Conservation (phyloP, 2,329 filamentous ascomycete genomes). For the Pseudogymnoascus sp. region DNA sequence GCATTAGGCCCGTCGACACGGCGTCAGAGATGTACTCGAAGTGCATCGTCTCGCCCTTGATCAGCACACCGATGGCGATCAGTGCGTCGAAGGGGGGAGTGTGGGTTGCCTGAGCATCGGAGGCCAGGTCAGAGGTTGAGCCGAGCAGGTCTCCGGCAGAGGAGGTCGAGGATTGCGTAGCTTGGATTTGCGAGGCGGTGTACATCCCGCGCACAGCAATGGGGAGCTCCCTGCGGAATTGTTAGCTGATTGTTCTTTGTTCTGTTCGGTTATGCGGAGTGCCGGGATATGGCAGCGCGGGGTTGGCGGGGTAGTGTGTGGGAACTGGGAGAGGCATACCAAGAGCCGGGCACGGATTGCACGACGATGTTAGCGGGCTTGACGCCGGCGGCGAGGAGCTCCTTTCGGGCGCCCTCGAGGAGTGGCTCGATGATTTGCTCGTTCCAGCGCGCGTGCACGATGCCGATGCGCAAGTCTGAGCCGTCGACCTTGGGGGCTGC, state of each 20-base stretch:
- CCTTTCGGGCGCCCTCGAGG: conserved; percentile 69
- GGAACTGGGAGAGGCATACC: conserved; percentile 32
- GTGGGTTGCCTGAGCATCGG: conserved; percentile 35
- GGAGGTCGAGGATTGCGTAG: conserved; percentile 49
- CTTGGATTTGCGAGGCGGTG: conserved; percentile 78
- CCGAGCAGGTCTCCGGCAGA: conserved; percentile 71
- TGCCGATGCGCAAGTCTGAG: conserved; percentile 75
- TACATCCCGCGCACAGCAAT: conserved; percentile 78
- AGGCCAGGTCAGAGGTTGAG: conserved; percentile 58
- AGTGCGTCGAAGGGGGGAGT: conserved; percentile 78
- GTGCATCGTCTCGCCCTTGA: conserved; percentile 99
- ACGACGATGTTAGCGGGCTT: conserved; percentile 79
- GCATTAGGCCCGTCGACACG: conserved; percentile 87
- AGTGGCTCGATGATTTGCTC: conserved; percentile 72
- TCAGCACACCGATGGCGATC: conserved; percentile 89
- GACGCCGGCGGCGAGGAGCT: conserved; percentile 71
- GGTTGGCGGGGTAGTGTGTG: neutral
- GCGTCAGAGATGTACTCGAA: conserved; percentile 97
- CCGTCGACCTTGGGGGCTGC: conserved; percentile 55
- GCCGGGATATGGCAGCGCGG: neutral
- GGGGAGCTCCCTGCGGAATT: conserved; percentile 58
- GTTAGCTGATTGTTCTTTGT: neutral
- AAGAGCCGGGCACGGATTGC: conserved; percentile 85
- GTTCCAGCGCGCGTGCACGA: conserved; percentile 97
- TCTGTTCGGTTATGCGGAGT: neutral